A percentile compares a stretch with the other conserved stretches of the same genome.
phyloP scores from a whole-genome alignment of 2,329 filamentous ascomycete genomes.

The Zymoseptoria ardabiliae region DNA sequence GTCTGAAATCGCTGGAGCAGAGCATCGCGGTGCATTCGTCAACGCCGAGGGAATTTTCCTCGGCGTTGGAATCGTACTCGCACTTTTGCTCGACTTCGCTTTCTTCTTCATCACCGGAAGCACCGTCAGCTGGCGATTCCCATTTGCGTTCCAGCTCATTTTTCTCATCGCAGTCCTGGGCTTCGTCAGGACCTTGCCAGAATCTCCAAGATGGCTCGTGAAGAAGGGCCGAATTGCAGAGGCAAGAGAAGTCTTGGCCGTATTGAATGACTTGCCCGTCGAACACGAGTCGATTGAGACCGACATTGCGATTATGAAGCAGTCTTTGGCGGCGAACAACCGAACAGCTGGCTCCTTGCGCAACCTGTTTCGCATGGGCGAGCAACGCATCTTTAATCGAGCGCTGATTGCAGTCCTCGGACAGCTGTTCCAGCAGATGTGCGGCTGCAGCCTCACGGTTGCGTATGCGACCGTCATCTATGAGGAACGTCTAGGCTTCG shows the following conservation, averaged over 20 bases:
- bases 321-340: slow-evolving; percentile 38
- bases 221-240: slow-evolving; percentile 27
- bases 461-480: slow-evolving; percentile 8
- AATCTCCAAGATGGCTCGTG: slow-evolving; percentile 33
- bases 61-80: slow-evolving; percentile 35
- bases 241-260: slow-evolving; percentile 38
- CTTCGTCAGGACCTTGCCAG: slow-evolving; percentile 36
- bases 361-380: slow-evolving; percentile 34
- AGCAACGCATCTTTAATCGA: slow-evolving; percentile 9
- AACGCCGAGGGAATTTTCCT: neutral
- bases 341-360: slow-evolving; percentile 28
- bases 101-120: slow-evolving; percentile 31
- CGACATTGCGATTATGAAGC: slow-evolving; percentile 57
- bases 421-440: slow-evolving; percentile 7
- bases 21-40: neutral
- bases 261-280: slow-evolving; percentile 31
- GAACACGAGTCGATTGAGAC: slow-evolving; percentile 42
- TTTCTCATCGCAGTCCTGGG: slow-evolving; percentile 17
- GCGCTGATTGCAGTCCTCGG: slow-evolving; percentile 6
- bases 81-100: slow-evolving; percentile 42
- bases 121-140: slow-evolving; percentile 34
- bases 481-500: slow-evolving; percentile 8
- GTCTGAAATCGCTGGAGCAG: slow-evolving; percentile 32
- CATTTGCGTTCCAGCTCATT: slow-evolving; percentile 27
- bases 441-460: slow-evolving; percentile 5